A percentile compares a stretch with the other conserved stretches of the same genome.
Evolutionary conservation across 768 basidiomycete genomes (phyloP).

Genomic region (Macrolepiota fuliginosa): DNA sequence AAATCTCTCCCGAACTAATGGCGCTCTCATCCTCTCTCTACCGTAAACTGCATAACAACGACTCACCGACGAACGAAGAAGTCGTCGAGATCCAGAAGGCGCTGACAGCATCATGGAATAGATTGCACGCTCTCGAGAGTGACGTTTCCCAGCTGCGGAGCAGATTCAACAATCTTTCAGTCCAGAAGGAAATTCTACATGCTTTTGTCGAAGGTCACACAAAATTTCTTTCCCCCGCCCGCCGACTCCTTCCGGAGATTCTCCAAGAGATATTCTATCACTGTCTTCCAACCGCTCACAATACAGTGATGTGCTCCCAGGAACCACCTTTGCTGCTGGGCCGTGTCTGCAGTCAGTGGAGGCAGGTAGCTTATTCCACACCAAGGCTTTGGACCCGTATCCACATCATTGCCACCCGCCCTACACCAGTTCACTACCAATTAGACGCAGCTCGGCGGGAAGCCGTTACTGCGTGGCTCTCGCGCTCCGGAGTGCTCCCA

Average conservation of each 20-base stretch:
- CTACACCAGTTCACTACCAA: too few species aligned
- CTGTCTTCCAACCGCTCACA: conserved; percentile 11
- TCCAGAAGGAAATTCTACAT: background rate
- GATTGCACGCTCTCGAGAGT: background rate
- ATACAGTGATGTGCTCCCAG: conserved; percentile 7
- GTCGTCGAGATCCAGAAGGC: background rate
- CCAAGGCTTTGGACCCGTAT: conserved; percentile 12
- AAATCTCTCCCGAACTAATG: background rate
- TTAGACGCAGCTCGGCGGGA: background rate
- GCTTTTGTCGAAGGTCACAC: background rate
- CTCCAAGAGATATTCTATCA: conserved; percentile 14
- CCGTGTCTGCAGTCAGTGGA: conserved; percentile 14
- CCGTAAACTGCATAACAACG: background rate
- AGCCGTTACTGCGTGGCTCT: conserved; percentile 5
- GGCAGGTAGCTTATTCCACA: conserved; percentile 14
- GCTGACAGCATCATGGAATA: background rate
- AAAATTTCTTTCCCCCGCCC: background rate
- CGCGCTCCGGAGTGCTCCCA: conserved; percentile 6
- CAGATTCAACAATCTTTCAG: background rate
- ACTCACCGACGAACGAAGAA: background rate
- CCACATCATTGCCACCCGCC: conserved; percentile 5
- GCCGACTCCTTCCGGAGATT: background rate
- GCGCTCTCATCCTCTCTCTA: background rate
- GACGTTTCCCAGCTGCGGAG: background rate
- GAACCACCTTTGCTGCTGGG: conserved; percentile 14